phyloP scores from a whole-genome alignment of 176 grass and related monocot genomes.

The Musa schizocarpa region DNA sequence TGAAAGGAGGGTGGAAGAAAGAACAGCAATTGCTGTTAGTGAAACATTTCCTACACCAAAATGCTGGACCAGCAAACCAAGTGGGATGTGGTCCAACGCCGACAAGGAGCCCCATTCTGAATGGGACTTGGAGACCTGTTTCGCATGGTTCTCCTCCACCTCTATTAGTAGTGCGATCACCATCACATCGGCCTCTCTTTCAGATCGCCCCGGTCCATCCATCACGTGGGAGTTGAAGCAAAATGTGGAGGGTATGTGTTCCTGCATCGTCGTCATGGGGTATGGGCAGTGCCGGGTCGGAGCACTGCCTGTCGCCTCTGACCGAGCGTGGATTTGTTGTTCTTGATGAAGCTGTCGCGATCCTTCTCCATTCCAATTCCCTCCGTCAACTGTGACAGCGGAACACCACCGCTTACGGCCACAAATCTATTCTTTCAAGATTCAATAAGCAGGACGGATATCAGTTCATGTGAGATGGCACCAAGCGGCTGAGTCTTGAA shows the following conservation, averaged over 20 bases:
- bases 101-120: neutral
- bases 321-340: neutral
- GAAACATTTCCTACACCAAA: neutral
- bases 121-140: neutral
- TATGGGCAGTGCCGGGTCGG: no score
- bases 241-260: neutral
- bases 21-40: neutral
- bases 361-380: no score
- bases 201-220: neutral
- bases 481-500: neutral
- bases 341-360: neutral
- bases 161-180: neutral
- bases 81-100: neutral
- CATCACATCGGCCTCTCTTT: neutral
- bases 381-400: no score
- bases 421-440: neutral
- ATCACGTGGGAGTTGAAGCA: neutral
- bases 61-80: slow-evolving; percentile 3
- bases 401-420: no score
- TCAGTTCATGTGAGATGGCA: neutral
- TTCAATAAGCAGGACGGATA: neutral
- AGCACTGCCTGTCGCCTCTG: no score
- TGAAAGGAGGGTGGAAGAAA: neutral
- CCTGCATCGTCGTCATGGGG: neutral
- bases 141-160: neutral